Evolutionary conservation across 306 rosid species (phyloP), one percentile per base, ranked within the genome.

Genomic region (Prunus dulcis): DNA sequence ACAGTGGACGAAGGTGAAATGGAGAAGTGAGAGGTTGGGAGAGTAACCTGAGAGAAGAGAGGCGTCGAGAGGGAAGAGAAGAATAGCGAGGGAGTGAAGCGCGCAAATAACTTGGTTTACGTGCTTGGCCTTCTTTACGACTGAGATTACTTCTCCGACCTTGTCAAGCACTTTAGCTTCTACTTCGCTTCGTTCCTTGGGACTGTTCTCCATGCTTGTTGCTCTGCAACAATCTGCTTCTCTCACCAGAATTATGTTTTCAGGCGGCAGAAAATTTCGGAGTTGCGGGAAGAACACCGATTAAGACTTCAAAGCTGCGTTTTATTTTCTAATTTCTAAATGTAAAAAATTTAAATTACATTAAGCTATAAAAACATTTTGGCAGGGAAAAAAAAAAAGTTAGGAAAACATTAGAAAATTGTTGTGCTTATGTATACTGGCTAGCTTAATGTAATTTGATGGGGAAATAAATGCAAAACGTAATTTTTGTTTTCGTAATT

Each of bases 41-140:
- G 69, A 30, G 47, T 47, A 78, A 93, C 97, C 98, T 85, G 88
- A 68, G 84, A 90, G 71, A 50, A 82, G 86, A 57, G 93, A 88
- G 19, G 93, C 32, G 52, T 92, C 89, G 19, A 87, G 51, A 62
- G 96, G 96, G 76, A 90, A 95, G 78, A 92, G 91, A 79, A 84
- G 86, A 18, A 83, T 3, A 27, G 91, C 96, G 71, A 95, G 69
- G 62, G 97, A 89, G 75, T 90, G 89, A 85, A 95, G 91, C 0
- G 93, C 83, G 66, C 80, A 82, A 67, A 95, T 81, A 68, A 95
- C 93, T 80, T 92, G 82, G 89, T 95, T 97, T 45, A 89, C 91
- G 45, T 87, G 87, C 69, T 90, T 90, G 47, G 97, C 93, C 27
- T 57, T 84, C 78, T 77, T 82, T 4, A 88, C 62, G 46, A 76